Conservation (phyloP, 345 rosid genomes). For the Melaleuca quinquenervia region DNA sequence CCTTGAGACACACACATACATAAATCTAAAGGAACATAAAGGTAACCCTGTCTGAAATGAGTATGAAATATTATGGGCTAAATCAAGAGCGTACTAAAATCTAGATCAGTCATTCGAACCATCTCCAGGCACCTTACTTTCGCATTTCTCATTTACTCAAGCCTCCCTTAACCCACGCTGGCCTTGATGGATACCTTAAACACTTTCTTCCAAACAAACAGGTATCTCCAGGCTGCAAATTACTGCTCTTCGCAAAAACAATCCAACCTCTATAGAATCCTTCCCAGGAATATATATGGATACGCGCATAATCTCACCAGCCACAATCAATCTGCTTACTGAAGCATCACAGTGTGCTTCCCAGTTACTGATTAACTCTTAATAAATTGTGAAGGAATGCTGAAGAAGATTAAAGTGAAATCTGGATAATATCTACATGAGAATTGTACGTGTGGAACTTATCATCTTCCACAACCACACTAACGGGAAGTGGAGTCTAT, state of each 20-base stretch:
- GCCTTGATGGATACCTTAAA: background rate
- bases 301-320: background rate
- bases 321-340: background rate
- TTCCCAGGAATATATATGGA: no score
- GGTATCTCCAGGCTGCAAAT: background rate
- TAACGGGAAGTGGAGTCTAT: background rate
- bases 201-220: background rate
- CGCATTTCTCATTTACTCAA: background rate
- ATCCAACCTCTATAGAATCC: background rate
- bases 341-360: background rate
- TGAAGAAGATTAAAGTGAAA: background rate
- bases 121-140: background rate
- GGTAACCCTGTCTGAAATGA: background rate
- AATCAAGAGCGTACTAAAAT: background rate
- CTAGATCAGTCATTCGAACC: background rate
- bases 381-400: background rate
- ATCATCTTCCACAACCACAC: background rate
- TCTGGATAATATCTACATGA: background rate
- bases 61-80: background rate
- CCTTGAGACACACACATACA: background rate
- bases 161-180: background rate
- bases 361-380: background rate
- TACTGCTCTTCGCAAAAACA: background rate
- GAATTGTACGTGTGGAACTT: background rate
- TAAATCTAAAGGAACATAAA: background rate